Base-by-base conservation (phyloP, 495 filamentous ascomycete genomes). In the Cercophora newfieldiana region DNA sequence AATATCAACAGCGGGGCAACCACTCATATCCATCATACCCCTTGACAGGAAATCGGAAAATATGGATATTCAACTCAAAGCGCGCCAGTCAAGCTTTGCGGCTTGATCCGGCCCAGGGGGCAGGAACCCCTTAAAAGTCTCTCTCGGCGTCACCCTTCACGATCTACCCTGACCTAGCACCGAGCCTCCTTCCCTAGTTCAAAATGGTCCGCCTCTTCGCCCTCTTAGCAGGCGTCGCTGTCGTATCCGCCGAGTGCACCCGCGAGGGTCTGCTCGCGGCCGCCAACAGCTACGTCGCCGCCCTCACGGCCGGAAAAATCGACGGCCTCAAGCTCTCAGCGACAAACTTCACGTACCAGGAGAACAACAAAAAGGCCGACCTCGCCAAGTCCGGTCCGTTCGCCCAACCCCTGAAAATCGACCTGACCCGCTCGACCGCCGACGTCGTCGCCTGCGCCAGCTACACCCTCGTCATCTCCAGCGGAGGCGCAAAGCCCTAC, bases 361-460 rank as follows among this genome's bases (percentile, higher is more conserved):
- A 80, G 68, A 78, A 78, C 60, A 71, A 74, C 61, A 49, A 47
- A 8, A 25, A 67, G 2, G 64, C 58, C 29, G 67, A 70, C 57
- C 64, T 78, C 4, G 59, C 59, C 59, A 66, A 57, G 58, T 68
- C 47, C 10, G 74, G 76, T 6, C 64, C 79, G 24, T 70, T 83
- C 22, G 64, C 68, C 54, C 65, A 72, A 51, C 63, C 78, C 6
- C 67, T 79, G 28, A 78, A 67, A 2, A 74, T 83, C 71, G 72
- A 75, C 44, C 67, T 71, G 7, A 73, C 75, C 64, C 73, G 76
- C 63, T 77, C 62, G 60, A 68, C 76, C 18, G 67, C 75, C 71
- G 80, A 83, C 72, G 75, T 73, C 1, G 67, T 70, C 12, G 66
- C 72, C 55, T 83, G 79, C 68, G 77, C 78, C 6, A 75, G 78